Base-by-base conservation (phyloP, 345 rosid species). In the Sonneratia alba region DNA sequence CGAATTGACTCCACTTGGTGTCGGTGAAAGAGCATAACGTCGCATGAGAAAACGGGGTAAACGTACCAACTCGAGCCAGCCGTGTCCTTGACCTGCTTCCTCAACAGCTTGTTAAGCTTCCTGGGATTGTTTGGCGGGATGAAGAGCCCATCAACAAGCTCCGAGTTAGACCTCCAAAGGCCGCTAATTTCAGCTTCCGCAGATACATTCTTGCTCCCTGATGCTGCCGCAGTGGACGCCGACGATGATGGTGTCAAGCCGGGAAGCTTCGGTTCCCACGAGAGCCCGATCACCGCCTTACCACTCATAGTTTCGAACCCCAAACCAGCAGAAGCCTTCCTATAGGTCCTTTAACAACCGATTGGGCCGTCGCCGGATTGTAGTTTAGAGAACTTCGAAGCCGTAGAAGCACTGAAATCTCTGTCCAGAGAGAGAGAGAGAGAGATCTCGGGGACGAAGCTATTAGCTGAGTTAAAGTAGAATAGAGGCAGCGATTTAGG, bases 101-200 rank as follows among this genome's bases (percentile, higher is more conserved):
- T 86, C 69, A 79, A 80, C 66, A 95, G 72, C 71, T 85, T 95
- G 80, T 88, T 90, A 32, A 92, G 38, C 79, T 92, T 87, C 24
- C 14, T 81, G 43, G 99, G 97, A 79, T 89, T 76, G 47, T 74
- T 87, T 37, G 97, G 94, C 0, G 92, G 90, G 27, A 95, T 81
- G 79, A 81, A 95, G 37, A 95, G 81, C n/a, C 94, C 96, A 79
- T 92, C 92, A 32, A 92, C 73, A 38, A 95, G 96, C 74, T 90
- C 87, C 45, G 85, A 45, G 47, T 73, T 81, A 45, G 90, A 75
- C 43, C 72, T 81, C 97, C 96, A 95, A 27, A 92, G 94, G 22
- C 71, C 72, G 71, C 82, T 47, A 24, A 63, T 80, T 76, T 82
- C 78, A 0, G 71, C 55, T 43, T 69, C 71, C 70, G 59, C 62